Evolutionary conservation across 345 rosid species (phyloP).

Genomic region (Lumnitzera littorea): DNA sequence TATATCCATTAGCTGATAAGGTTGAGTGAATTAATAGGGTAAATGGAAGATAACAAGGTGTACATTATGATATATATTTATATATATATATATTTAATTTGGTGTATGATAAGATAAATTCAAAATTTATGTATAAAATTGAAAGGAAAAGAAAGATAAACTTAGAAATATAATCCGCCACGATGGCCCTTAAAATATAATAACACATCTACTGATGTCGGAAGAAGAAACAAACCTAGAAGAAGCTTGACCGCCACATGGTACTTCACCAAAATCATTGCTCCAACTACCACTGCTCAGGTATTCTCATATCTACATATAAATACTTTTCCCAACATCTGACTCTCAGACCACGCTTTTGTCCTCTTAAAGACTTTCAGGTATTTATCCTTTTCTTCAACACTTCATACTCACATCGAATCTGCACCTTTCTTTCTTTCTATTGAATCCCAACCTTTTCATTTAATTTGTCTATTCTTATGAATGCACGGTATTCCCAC

Average conservation of each 20-base stretch:
- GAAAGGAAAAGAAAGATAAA: no score
- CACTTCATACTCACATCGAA: neutral
- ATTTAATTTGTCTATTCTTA: neutral
- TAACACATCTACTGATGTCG: neutral
- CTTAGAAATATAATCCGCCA: no score
- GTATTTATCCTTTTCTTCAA: slow-evolving; percentile 4
- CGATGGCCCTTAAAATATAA: no score
- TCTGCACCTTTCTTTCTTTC: neutral
- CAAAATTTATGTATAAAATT: no score
- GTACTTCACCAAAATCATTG: neutral
- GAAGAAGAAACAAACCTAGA: no score
- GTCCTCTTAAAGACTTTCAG: neutral
- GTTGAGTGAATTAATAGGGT: no score
- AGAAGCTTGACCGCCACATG: neutral
- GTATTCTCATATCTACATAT: neutral
- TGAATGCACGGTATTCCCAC: no score
- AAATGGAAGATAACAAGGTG: no score
- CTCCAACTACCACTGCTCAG: neutral
- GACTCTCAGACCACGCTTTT: neutral
- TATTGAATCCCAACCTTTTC: neutral
- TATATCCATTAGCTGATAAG: no score
- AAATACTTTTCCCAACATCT: neutral
- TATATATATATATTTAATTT: no score
- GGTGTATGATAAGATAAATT: no score
- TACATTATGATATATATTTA: no score